Percentiles rank a stretch among this genome's conserved stretches.
Evolutionary conservation across 1,139 yeast species (phyloP).

Genomic region (Geotrichum fermentans): DNA sequence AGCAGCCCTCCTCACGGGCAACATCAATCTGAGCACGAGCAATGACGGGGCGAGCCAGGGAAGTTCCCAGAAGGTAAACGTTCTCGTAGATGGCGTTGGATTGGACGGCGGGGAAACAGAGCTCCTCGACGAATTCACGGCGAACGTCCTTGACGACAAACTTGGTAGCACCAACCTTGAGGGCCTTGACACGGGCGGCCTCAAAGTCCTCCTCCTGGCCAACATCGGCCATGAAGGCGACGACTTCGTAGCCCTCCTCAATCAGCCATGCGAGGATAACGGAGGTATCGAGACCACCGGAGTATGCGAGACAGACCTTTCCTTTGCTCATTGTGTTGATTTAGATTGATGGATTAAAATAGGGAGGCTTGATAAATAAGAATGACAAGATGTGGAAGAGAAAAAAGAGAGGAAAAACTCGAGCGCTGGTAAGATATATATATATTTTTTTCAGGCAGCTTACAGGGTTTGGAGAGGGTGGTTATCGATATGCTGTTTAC

Average conservation of each 20-base stretch:
- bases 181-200: constrained; percentile 93
- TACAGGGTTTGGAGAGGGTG: neutral
- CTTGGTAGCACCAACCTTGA: constrained; percentile 94
- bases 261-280: constrained; percentile 96
- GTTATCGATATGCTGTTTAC: constrained; percentile 7
- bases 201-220: constrained; percentile 99
- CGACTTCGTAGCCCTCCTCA: constrained; percentile 95
- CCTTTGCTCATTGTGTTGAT: constrained; percentile 74
- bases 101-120: constrained; percentile 94
- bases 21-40: constrained; percentile 97
- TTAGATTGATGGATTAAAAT: neutral
- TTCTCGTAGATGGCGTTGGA: constrained; percentile 96
- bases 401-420: constrained; percentile 3
- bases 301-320: constrained; percentile 97
- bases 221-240: constrained; percentile 95
- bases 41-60: constrained; percentile 96
- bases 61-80: constrained; percentile 91
- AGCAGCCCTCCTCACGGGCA: constrained; percentile 96
- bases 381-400: constrained; percentile 1
- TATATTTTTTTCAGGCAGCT: neutral
- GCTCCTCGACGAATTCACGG: constrained; percentile 88
- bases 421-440: neutral
- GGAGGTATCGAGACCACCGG: constrained; percentile 98
- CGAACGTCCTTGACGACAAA: constrained; percentile 92
- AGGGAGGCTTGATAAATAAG: neutral